Conservation (phyloP, 179 eudicot species). For the Silene coronaria region DNA sequence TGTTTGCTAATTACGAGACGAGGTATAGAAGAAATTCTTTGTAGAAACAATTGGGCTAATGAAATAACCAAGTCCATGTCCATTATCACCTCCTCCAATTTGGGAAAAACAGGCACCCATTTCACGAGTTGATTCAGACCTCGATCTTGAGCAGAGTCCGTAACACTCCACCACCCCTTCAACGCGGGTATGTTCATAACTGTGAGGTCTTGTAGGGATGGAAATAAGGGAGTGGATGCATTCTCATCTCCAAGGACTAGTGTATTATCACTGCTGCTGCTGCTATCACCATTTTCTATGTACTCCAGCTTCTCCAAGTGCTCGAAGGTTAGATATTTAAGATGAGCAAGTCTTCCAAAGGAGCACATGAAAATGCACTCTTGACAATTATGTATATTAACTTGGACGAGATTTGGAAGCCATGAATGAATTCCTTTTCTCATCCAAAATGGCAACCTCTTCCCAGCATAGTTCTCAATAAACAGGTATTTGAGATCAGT, state of each 20-base stretch:
- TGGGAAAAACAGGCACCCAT: not conserved
- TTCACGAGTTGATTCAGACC: not conserved
- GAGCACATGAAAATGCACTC: too few species aligned
- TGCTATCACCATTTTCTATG: too few species aligned
- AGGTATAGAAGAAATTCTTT: not conserved
- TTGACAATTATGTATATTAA: too few species aligned
- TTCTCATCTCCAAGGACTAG: too few species aligned
- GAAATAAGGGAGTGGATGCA: not conserved
- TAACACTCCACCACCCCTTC: conserved; percentile 11
- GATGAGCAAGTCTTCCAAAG: conserved; percentile 7
- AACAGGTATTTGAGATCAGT: not conserved
- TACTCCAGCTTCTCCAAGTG: not conserved
- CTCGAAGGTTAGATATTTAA: not conserved
- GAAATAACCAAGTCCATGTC: not conserved
- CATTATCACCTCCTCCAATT: not conserved
- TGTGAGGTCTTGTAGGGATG: not conserved
- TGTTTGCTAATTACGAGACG: not conserved
- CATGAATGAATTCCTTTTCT: not conserved
- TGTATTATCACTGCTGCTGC: too few species aligned
- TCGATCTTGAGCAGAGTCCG: not conserved
- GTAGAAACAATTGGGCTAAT: not conserved
- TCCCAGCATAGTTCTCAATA: not conserved
- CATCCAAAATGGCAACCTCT: conserved; percentile 5
- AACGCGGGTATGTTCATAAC: not conserved
- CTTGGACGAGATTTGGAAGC: too few species aligned